phyloP scores from a whole-genome alignment of 257 asterid genomes.

The Salvia rosmarinus region DNA sequence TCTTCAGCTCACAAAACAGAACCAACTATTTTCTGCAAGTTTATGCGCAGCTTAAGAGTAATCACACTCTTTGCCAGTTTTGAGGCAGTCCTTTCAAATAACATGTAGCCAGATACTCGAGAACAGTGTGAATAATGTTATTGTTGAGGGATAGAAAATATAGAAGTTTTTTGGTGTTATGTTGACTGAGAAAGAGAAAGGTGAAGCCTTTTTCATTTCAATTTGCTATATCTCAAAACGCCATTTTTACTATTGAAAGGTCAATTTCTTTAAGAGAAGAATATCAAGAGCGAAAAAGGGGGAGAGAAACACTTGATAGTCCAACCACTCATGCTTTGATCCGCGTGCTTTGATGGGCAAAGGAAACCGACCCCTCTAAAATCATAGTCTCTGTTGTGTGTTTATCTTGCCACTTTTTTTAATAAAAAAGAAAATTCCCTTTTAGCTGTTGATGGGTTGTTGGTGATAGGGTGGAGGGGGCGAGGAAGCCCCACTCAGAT shows the following conservation, averaged over 20 bases:
- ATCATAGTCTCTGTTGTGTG: slow-evolving; percentile 29
- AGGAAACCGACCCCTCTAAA: slow-evolving; percentile 57
- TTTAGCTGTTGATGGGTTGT: slow-evolving; percentile 55
- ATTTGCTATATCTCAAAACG: slow-evolving; percentile 37
- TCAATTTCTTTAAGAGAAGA: slow-evolving; percentile 63
- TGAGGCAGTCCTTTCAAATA: slow-evolving; percentile 30
- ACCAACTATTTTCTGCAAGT: slow-evolving; percentile 48
- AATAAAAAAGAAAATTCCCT: slow-evolving; percentile 14
- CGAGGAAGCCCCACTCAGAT: slow-evolving; percentile 84
- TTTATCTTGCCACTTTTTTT: slow-evolving; percentile 14
- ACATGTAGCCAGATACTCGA: neutral
- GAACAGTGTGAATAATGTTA: slow-evolving; percentile 25
- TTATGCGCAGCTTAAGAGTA: slow-evolving; percentile 55
- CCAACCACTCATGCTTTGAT: slow-evolving; percentile 83
- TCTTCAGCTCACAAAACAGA: slow-evolving; percentile 43
- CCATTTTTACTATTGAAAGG: slow-evolving; percentile 70
- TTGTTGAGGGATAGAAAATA: slow-evolving; percentile 30
- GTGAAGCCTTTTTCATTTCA: slow-evolving; percentile 36
- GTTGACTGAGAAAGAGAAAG: slow-evolving; percentile 49
- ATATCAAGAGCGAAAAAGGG: slow-evolving; percentile 30
- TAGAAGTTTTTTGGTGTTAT: slow-evolving; percentile 43
- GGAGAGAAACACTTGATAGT: slow-evolving; percentile 52
- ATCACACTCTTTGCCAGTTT: slow-evolving; percentile 49
- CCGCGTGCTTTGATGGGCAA: slow-evolving; percentile 88
- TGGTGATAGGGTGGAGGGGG: slow-evolving; percentile 50